These are phyloP conservation scores for Posidonia oceanica DNA, from an alignment of 116 monocot genomes.

Conservation along the genomic window DNA sequence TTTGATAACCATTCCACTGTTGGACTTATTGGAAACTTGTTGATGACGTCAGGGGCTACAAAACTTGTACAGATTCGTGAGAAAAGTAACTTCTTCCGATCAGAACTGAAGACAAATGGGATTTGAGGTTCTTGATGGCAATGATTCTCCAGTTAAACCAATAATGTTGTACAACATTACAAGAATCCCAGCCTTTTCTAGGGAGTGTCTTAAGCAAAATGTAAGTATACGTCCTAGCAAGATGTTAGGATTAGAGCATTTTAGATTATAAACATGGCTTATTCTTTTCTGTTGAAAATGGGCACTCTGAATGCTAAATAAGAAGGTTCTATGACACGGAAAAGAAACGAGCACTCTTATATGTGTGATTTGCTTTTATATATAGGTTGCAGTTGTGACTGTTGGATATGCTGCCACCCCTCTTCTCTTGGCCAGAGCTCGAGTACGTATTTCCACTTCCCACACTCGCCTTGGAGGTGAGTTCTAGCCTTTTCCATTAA, in stretches of 20 bases:
- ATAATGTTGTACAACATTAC: slow-evolving; percentile 26
- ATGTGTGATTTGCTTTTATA: no score
- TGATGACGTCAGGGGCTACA: slow-evolving; percentile 6
- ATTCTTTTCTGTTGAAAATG: no score
- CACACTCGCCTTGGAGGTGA: slow-evolving; percentile 22
- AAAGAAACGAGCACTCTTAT: no score
- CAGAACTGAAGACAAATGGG: slow-evolving; percentile 27
- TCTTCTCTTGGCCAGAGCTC: slow-evolving; percentile 18
- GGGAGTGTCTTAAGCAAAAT: slow-evolving; percentile 18
- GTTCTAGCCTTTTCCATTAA: no score
- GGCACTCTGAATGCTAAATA: no score
- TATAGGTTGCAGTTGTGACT: slow-evolving; percentile 26
- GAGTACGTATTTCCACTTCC: slow-evolving; percentile 24
- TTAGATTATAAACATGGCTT: no score
- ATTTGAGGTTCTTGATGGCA: slow-evolving; percentile 24
- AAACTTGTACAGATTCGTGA: slow-evolving; percentile 22
- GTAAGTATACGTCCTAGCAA: slow-evolving; percentile 2
- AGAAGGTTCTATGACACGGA: no score
- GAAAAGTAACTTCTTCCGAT: slow-evolving; percentile 32
- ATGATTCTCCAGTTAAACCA: slow-evolving; percentile 29
- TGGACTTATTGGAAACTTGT: background rate
- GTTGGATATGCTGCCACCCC: slow-evolving; percentile 26
- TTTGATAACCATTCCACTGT: background rate
- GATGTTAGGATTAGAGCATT: no score
- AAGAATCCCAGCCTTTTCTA: slow-evolving; percentile 22